These are phyloP conservation scores for Calycina marina DNA, from an alignment of 2,329 filamentous ascomycete genomes.

Conservation along the genomic window DNA sequence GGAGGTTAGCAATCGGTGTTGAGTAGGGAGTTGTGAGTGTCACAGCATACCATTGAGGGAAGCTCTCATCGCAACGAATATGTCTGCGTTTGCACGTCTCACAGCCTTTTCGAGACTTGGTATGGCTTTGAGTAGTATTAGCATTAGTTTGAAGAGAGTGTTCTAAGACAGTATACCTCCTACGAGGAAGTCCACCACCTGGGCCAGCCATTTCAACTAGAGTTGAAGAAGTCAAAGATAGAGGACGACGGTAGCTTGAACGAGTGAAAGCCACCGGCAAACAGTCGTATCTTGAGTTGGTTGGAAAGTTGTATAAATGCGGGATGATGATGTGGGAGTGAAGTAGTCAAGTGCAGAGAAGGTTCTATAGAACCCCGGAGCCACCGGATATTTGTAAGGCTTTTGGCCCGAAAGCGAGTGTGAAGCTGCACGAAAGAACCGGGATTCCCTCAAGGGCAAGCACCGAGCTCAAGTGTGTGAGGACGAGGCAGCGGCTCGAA, in stretches of 20 bases:
- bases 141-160: constrained; percentile 1
- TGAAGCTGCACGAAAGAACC: constrained; percentile 14
- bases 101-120: constrained; percentile 96
- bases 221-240: constrained; percentile 8
- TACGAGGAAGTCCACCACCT: constrained; percentile 79
- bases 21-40: too few relatives aligned
- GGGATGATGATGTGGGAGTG: too few relatives aligned
- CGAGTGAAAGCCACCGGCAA: constrained; percentile 23
- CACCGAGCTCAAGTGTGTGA: too few relatives aligned
- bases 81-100: constrained; percentile 96
- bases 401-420: constrained; percentile 17
- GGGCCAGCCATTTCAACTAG: constrained; percentile 67
- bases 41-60: constrained; percentile 74
- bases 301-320: constrained; percentile 6
- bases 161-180: constrained; percentile 33
- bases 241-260: constrained; percentile 24
- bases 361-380: constrained; percentile 11
- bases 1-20: too few relatives aligned
- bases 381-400: constrained; percentile 17
- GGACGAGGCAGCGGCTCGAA: constrained; percentile 16
- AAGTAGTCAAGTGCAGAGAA: constrained; percentile 9
- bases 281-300: constrained; percentile 11
- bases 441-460: constrained; percentile 9
- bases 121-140: constrained; percentile 53
- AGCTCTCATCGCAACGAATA: constrained; percentile 94